These are phyloP conservation scores for Naganishia albida DNA, from an alignment of 1,284 basidiomycete genomes.

Conservation along the genomic window DNA sequence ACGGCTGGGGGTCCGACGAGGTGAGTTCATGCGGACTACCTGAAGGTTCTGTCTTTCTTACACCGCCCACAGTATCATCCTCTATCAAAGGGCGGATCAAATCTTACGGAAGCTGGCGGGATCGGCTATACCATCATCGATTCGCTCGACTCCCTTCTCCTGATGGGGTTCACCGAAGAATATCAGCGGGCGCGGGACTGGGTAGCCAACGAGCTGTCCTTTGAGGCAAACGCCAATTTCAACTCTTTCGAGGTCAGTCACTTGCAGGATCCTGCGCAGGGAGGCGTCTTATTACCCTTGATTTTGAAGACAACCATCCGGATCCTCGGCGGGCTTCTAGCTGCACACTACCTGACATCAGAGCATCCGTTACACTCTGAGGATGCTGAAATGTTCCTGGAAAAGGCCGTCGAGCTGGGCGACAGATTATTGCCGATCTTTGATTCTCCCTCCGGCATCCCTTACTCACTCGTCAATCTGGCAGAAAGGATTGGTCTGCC, in stretches of 20 bases:
- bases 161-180: slow-evolving; percentile 80
- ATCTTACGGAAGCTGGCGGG: slow-evolving; percentile 67
- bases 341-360: slow-evolving; percentile 70
- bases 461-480: slow-evolving; percentile 77
- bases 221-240: slow-evolving; percentile 76
- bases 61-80: slow-evolving; percentile 65
- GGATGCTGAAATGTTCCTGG: slow-evolving; percentile 68
- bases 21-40: slow-evolving; percentile 30
- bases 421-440: slow-evolving; percentile 84
- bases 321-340: slow-evolving; percentile 76
- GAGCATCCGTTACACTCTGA: slow-evolving; percentile 46
- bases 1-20: slow-evolving; percentile 86
- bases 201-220: slow-evolving; percentile 69
- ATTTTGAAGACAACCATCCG: slow-evolving; percentile 71
- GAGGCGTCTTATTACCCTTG: slow-evolving; percentile 13
- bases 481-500: slow-evolving; percentile 65
- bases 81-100: slow-evolving; percentile 69
- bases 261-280: neutral
- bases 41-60: too few relatives aligned
- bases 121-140: slow-evolving; percentile 85
- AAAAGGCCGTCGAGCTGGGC: slow-evolving; percentile 75
- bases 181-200: slow-evolving; percentile 75
- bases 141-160: slow-evolving; percentile 79
- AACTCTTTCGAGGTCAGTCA: slow-evolving; percentile 84
- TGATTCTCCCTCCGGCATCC: slow-evolving; percentile 76